phyloP scores from a whole-genome alignment of 768 basidiomycete genomes.

The Tremella mesenterica region DNA sequence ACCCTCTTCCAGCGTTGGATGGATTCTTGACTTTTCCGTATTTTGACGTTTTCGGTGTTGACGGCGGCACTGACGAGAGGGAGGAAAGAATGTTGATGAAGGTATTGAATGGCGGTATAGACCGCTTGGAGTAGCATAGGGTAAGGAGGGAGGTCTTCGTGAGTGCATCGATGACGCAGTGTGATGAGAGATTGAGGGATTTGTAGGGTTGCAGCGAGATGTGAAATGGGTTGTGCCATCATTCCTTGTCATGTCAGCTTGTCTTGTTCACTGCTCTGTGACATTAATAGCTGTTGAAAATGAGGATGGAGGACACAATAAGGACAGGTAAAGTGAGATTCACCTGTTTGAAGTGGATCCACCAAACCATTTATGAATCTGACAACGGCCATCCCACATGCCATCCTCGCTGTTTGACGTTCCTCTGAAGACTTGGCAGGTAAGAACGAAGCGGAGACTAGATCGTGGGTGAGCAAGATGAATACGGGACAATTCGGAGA shows the following conservation, averaged over 20 bases:
- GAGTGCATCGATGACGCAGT: constrained; percentile 87
- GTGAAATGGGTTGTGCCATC: constrained; percentile 72
- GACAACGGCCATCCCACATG: constrained; percentile 71
- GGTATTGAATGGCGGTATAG: constrained; percentile 18
- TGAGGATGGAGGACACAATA: background rate
- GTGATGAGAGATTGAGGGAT: constrained; percentile 85
- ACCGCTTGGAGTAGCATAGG: constrained; percentile 65
- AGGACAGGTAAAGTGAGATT: constrained; percentile 2
- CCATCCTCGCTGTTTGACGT: constrained; percentile 54
- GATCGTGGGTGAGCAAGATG: constrained; percentile 35
- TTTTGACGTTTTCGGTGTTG: constrained; percentile 52
- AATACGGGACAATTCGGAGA: constrained; percentile 41
- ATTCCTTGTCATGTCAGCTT: no score
- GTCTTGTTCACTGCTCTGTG: no score
- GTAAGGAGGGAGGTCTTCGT: constrained; percentile 67
- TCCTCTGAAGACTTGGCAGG: constrained; percentile 17
- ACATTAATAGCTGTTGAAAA: background rate
- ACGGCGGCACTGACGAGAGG: constrained; percentile 65
- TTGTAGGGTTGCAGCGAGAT: constrained; percentile 75
- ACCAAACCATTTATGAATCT: constrained; percentile 90
- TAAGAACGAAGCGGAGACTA: constrained; percentile 32
- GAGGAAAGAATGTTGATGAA: constrained; percentile 48
- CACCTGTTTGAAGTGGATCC: constrained; percentile 74
- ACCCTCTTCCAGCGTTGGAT: constrained; percentile 35
- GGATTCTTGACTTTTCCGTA: constrained; percentile 52